Evolutionary conservation across 1,139 yeast species (phyloP), one percentile per base, ranked within the genome.

Genomic region (Kurtzmaniella quercitrusa): DNA sequence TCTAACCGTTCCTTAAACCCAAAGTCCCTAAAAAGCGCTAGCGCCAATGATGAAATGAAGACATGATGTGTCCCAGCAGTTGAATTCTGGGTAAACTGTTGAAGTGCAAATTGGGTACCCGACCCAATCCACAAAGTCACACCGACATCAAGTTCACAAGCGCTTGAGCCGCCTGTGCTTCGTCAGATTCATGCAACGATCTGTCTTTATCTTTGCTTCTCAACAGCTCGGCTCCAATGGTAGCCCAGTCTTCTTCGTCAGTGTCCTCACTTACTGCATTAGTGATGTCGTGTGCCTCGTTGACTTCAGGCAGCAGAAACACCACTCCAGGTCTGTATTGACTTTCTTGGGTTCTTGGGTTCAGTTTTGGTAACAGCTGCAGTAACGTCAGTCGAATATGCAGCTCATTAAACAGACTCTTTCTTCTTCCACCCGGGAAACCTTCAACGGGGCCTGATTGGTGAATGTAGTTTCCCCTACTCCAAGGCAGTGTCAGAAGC

Each of bases 221-320:
- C 42, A 83, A 61, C 38, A 74, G 65, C 38, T 74, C 84, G 0
- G 96, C 88, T 1, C 96, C 97, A 42, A 89, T 84, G 0, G 88
- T 69, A 48, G 82, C 87, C 98, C 98, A 89, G 63, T 89, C 97
- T 60, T 89, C 98, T 57, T 91, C 97, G 62, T 89, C 98, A 0
- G 96, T 88, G 54, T 87, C 76, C 9, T 42, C 69, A 15, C 36
- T 14, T 21, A 28, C 15, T 34, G 17, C 18, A 28, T 26, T 21
- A 11, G 40, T 33, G 19, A 39, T n/a, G 28, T 20, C 22, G 17
- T 33, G 37, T 28, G 9, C 30, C 42, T 30, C 34, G 3, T 30
- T 16, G 12, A 14, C 20, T 11, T 34, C 26, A 9, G 37, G 37
- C 26, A 34, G 26, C 32, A 21, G 16, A 35, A 38, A 12, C 36